Percentiles rank a stretch among this genome's conserved stretches.
These are phyloP conservation scores for Rhizophora apiculata DNA, from an alignment of 345 rosid species.

Conservation along the genomic window DNA sequence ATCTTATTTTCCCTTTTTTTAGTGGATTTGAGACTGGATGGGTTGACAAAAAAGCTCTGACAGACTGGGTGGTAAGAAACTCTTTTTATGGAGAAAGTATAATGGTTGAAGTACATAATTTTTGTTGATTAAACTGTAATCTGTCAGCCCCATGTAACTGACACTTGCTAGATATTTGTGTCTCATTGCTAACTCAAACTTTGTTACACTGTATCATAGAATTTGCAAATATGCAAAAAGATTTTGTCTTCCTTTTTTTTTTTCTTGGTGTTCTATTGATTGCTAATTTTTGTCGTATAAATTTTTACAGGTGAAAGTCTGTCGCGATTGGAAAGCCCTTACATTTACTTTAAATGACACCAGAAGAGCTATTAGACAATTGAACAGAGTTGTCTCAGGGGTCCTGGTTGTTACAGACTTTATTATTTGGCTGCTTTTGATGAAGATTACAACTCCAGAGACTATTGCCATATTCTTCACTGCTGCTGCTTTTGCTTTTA, in stretches of 20 bases:
- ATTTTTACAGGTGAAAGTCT: constrained; percentile 52
- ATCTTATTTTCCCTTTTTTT: constrained; percentile 52
- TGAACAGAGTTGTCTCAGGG: constrained; percentile 48
- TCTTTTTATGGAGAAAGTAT: neutral
- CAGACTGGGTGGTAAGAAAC: constrained; percentile 66
- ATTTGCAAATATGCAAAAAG: too few species aligned
- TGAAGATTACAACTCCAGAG: constrained; percentile 47
- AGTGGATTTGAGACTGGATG: constrained; percentile 46
- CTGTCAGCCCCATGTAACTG: neutral
- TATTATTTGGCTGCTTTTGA: constrained; percentile 57
- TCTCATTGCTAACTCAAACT: neutral
- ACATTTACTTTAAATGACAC: constrained; percentile 66
- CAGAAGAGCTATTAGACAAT: constrained; percentile 66
- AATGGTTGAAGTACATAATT: neutral
- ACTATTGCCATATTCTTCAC: constrained; percentile 51
- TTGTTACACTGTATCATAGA: too few species aligned
- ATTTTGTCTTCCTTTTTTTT: neutral
- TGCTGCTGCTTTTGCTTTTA: constrained; percentile 58
- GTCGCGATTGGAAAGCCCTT: constrained; percentile 52
- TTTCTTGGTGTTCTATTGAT: neutral
- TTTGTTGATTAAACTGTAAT: neutral
- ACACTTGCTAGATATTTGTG: neutral
- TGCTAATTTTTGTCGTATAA: too few species aligned
- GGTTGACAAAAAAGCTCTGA: constrained; percentile 51
- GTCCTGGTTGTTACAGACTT: constrained; percentile 34